Percentiles rank a stretch among this genome's conserved stretches.
Conservation (phyloP, 441 rosid species). For the Melastoma candidum region DNA sequence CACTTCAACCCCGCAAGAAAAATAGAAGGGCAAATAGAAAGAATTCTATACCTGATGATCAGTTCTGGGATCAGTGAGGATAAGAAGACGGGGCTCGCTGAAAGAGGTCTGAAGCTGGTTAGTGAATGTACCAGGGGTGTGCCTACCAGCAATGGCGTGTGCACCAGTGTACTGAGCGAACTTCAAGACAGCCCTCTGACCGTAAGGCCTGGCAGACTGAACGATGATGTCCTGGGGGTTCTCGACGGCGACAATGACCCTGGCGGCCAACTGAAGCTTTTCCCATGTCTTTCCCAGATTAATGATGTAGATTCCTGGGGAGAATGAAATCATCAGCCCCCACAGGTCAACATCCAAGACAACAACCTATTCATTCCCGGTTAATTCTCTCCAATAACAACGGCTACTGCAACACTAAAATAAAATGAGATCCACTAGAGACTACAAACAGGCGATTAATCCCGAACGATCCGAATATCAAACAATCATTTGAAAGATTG, state of each 20-base stretch:
- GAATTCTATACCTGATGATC: conserved; percentile 61
- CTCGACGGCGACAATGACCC: conserved; percentile 83
- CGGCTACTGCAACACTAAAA: too few species aligned
- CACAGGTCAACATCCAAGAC: not conserved
- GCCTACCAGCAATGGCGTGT: conserved; percentile 93
- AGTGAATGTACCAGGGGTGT: conserved; percentile 95
- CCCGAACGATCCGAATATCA: too few species aligned
- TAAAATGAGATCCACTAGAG: too few species aligned
- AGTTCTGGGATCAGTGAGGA: conserved; percentile 87
- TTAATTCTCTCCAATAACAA: too few species aligned
- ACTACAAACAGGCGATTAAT: too few species aligned
- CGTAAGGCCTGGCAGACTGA: conserved; percentile 88
- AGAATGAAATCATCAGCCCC: not conserved
- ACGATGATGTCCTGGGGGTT: conserved; percentile 86
- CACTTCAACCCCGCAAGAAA: not conserved
- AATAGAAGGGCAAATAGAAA: not conserved
- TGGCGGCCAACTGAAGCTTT: conserved; percentile 75
- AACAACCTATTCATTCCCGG: not conserved
- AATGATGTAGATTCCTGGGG: conserved; percentile 66
- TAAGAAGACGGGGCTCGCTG: conserved; percentile 79
- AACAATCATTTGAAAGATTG: not conserved
- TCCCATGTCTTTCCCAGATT: conserved; percentile 97
- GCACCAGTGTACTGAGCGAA: conserved; percentile 91
- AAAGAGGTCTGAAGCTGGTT: conserved; percentile 84
- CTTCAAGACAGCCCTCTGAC: conserved; percentile 80